Percentiles rank a stretch among this genome's conserved stretches.
These are phyloP conservation scores for Arachnomyces sp. DNA, from an alignment of 2,329 filamentous ascomycete species.

Conservation along the genomic window DNA sequence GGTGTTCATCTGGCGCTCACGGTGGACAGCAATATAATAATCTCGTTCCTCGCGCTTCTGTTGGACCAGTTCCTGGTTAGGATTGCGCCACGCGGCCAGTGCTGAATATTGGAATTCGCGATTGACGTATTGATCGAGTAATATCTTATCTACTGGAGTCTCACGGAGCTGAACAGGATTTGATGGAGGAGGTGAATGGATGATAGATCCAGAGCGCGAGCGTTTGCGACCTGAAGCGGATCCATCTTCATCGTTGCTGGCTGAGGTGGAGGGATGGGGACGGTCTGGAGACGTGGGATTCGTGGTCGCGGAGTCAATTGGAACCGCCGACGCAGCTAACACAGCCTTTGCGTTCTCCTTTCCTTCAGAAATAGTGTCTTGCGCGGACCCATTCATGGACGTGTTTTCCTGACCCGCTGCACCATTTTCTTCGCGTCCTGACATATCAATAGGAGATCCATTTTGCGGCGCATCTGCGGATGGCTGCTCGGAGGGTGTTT, in stretches of 20 bases:
- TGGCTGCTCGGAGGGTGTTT: neutral
- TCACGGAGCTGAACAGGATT: slow-evolving; percentile 31
- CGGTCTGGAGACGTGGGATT: slow-evolving; percentile 23
- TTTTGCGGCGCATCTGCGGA: neutral
- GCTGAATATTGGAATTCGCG: slow-evolving; percentile 55
- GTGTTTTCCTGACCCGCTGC: slow-evolving; percentile 17
- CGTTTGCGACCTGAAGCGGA: slow-evolving; percentile 47
- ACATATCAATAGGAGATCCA: neutral
- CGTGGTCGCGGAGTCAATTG: slow-evolving; percentile 20
- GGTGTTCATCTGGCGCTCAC: slow-evolving; percentile 49
- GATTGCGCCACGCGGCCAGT: slow-evolving; percentile 43
- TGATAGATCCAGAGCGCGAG: slow-evolving; percentile 51
- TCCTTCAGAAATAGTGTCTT: slow-evolving; percentile 46
- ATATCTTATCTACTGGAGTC: slow-evolving; percentile 40
- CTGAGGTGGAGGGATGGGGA: slow-evolving; percentile 18
- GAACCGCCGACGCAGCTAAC: slow-evolving; percentile 43
- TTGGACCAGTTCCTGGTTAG: slow-evolving; percentile 50
- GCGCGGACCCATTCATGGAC: slow-evolving; percentile 15
- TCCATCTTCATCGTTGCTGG: slow-evolving; percentile 39
- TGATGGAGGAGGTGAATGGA: slow-evolving; percentile 32
- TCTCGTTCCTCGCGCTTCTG: slow-evolving; percentile 59
- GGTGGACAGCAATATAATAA: slow-evolving; percentile 59
- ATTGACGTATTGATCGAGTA: slow-evolving; percentile 56
- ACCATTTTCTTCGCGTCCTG: no score
- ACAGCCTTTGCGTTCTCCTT: slow-evolving; percentile 54